Percentiles rank a stretch among this genome's conserved stretches.
These are phyloP conservation scores for Suillus bovinus DNA, from an alignment of 768 basidiomycete species.

Conservation along the genomic window DNA sequence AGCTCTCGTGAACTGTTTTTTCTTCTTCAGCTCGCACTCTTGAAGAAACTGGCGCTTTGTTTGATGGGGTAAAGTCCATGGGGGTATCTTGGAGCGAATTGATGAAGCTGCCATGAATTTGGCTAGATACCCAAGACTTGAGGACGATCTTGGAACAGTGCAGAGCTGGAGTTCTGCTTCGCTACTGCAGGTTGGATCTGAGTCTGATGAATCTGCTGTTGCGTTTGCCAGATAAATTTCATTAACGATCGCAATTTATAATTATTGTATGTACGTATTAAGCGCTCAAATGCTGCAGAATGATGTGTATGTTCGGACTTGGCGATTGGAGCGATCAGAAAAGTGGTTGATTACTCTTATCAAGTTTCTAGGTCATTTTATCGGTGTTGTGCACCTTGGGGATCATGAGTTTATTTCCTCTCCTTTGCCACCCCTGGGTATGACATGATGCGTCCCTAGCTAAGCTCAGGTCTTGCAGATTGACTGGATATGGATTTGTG, in stretches of 20 bases:
- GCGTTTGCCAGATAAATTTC: background rate
- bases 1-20: constrained; percentile 13
- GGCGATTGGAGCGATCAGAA: background rate
- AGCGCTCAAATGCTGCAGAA: background rate
- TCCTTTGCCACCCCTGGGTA: too few relatives aligned
- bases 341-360: background rate
- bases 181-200: background rate
- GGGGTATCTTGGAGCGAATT: constrained; percentile 46
- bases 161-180: background rate
- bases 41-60: constrained; percentile 73
- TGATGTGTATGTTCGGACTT: background rate
- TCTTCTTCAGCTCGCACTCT: constrained; percentile 51
- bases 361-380: background rate
- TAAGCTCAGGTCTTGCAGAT: too few relatives aligned
- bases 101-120: constrained; percentile 48
- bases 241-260: too few relatives aligned
- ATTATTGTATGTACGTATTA: background rate
- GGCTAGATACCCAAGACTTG: background rate
- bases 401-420: background rate
- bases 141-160: background rate
- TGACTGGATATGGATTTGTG: too few relatives aligned
- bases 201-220: background rate
- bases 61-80: constrained; percentile 51
- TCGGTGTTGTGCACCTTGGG: background rate
- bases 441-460: too few relatives aligned